Evolutionary conservation across 78 protist genomes (phyloP).

Genomic region (Reticulomyxa filosa): DNA sequence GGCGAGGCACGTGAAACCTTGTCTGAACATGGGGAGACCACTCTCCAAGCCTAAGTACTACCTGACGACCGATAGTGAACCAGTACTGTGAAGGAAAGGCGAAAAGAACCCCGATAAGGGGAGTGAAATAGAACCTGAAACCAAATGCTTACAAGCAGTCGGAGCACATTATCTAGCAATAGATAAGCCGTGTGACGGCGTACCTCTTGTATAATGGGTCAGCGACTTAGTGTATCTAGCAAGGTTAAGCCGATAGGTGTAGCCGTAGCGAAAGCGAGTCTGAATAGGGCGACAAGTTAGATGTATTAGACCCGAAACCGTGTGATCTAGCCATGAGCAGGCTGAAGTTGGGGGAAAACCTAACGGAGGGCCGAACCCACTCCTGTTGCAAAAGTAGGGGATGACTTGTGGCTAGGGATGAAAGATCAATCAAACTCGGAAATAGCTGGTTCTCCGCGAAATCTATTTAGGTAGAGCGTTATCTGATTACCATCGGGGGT

Average conservation of each 20-base stretch:
- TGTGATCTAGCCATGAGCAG: neutral
- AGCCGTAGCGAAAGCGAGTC: neutral
- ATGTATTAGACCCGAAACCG: neutral
- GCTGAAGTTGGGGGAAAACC: neutral
- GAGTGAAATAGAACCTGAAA: neutral
- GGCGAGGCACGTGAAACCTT: neutral
- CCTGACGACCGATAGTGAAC: neutral
- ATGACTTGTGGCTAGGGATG: no score
- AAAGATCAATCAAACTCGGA: no score
- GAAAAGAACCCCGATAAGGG: neutral
- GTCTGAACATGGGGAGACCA: neutral
- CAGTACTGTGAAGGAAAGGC: neutral
- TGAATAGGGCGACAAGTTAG: neutral
- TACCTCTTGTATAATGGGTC: no score
- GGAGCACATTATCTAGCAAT: neutral
- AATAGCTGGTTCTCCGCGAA: no score
- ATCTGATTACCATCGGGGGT: no score
- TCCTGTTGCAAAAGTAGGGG: no score
- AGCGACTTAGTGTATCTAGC: neutral
- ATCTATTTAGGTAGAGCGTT: no score
- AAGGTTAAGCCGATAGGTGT: neutral
- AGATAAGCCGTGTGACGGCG: neutral
- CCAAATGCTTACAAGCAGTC: neutral
- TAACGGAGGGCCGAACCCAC: neutral
- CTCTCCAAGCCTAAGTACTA: neutral